Evolutionary conservation across 768 basidiomycete genomes (phyloP), one percentile per base, ranked within the genome.

Genomic region (Chiua virens): DNA sequence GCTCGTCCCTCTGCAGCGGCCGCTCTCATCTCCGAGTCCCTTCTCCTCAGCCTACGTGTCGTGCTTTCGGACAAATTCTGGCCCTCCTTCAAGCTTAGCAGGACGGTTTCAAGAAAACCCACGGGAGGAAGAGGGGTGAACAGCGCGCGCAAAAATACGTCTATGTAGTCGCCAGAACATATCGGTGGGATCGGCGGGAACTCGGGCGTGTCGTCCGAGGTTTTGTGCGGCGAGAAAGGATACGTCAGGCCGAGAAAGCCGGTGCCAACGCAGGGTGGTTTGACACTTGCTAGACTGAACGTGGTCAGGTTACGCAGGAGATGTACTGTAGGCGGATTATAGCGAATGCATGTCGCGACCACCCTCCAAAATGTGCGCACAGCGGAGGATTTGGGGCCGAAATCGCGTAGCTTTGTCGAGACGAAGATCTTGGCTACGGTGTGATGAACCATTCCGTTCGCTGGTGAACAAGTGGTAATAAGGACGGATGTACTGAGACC

Each of bases 391-490:
- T 58, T 64, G 43, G 64, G 61, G 22, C 63, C 61, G 27, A 64
- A 49, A 15, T 66, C 55, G 49, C 56, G 63, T 21, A 66, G 45
- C 43, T 52, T 67, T 39, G 55, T 67, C 2, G 64, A 54, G 28
- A 64, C 55, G 20, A 64, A 67, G 38, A 48, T 64, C 21, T 45
- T 59, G 23, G 62, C 65, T 15, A 67, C 55, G n/a, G 55, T 50
- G 35, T 64, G 64, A 21, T 64, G 62, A 27, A 64, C 44, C 64
- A 66, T 65, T 35, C 64, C 64, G 22, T 66, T 65, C 14, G 65
- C 64, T 4, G 65, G 62, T 2, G 62, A 51, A 30, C n/a, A 8
- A 6, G 54, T 47, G 10, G 62, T 61, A 18, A 61, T 61, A 45
- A 66, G 62, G 36, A 67, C 35, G 5, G 53, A 59, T 37, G 65